phyloP scores from a whole-genome alignment of 352 stramenopile genomes.

The Phytophthora nicotianae region DNA sequence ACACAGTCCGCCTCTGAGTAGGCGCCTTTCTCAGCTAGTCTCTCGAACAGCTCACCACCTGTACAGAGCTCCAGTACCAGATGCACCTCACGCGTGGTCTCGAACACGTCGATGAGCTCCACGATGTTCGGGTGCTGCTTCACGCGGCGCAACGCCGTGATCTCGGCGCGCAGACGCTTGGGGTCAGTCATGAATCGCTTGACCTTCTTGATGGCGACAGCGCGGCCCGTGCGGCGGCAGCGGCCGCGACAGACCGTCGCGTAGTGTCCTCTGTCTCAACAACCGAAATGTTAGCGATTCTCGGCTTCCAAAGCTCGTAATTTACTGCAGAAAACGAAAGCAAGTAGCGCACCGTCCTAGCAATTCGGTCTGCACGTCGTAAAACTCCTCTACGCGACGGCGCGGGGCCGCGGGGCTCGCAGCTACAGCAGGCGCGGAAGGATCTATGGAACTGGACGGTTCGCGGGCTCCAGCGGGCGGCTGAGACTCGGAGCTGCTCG shows the following conservation, averaged over 20 bases:
- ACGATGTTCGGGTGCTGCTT: slow-evolving; percentile 80
- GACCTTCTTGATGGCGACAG: slow-evolving; percentile 86
- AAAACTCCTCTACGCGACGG: slow-evolving; percentile 58
- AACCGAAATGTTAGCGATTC: background rate
- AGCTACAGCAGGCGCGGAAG: background rate
- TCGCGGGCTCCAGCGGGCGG: background rate
- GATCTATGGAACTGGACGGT: background rate
- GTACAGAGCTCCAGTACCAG: slow-evolving; percentile 85
- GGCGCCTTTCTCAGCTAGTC: slow-evolving; percentile 76
- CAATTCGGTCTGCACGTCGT: slow-evolving; percentile 56
- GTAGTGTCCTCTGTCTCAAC: slow-evolving; percentile 61
- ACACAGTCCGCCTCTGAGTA: slow-evolving; percentile 86
- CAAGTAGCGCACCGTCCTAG: slow-evolving; percentile 45
- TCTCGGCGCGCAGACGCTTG: slow-evolving; percentile 65
- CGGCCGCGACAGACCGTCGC: slow-evolving; percentile 63
- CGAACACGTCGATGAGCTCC: slow-evolving; percentile 80
- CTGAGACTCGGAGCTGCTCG: background rate
- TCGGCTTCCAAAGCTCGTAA: slow-evolving; percentile 10
- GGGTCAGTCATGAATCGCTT: slow-evolving; percentile 81
- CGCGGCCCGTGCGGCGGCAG: slow-evolving; percentile 53
- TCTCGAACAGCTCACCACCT: slow-evolving; percentile 82
- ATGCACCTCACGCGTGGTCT: slow-evolving; percentile 78
- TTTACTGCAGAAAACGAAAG: background rate
- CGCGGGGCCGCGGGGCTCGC: slow-evolving; percentile 24
- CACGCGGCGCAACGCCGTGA: slow-evolving; percentile 60